Evolutionary conservation across 805 yeast species (phyloP).

Genomic region (Komagataella kurtzmanii): DNA sequence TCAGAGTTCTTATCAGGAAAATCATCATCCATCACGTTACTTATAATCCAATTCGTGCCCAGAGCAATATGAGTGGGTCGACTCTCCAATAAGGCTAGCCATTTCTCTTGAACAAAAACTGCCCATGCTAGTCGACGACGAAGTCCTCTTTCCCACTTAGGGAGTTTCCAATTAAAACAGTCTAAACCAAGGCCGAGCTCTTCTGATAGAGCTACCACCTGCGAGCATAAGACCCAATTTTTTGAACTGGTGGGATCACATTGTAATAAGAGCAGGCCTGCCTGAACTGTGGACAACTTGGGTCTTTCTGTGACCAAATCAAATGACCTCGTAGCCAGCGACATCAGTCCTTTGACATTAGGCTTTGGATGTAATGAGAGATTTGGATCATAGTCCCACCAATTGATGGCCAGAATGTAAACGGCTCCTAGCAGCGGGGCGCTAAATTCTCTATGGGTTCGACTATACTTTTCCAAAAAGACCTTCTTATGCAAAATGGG

Average conservation of each 20-base stretch:
- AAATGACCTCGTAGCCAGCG: conserved; percentile 53
- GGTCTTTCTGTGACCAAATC: conserved; percentile 74
- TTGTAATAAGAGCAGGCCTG: conserved; percentile 69
- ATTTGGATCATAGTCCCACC: conserved; percentile 88
- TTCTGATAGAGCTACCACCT: conserved; percentile 78
- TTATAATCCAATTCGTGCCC: conserved; percentile 71
- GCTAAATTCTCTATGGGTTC: conserved; percentile 85
- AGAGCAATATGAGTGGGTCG: conserved; percentile 72
- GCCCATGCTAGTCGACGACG: conserved; percentile 93
- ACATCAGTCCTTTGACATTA: conserved; percentile 53
- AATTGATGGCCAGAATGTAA: conserved; percentile 74
- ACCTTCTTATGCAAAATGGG: conserved; percentile 88
- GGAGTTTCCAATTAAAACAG: conserved; percentile 82
- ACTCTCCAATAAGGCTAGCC: conserved; percentile 73
- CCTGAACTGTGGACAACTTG: conserved; percentile 82
- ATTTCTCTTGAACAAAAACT: conserved; percentile 81
- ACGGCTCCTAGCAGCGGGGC: conserved; percentile 89
- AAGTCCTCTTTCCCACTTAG: conserved; percentile 89
- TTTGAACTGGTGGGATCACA: conserved; percentile 41
- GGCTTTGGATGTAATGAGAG: conserved; percentile 71
- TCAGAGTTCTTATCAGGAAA: conserved; percentile 57
- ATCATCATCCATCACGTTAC: conserved; percentile 55
- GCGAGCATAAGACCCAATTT: conserved; percentile 80
- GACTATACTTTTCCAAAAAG: conserved; percentile 76
- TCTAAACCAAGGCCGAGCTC: conserved; percentile 87